These are phyloP conservation scores for Chenopodium berlandieri DNA, from an alignment of 148 eudicot genomes.

Conservation along the genomic window DNA sequence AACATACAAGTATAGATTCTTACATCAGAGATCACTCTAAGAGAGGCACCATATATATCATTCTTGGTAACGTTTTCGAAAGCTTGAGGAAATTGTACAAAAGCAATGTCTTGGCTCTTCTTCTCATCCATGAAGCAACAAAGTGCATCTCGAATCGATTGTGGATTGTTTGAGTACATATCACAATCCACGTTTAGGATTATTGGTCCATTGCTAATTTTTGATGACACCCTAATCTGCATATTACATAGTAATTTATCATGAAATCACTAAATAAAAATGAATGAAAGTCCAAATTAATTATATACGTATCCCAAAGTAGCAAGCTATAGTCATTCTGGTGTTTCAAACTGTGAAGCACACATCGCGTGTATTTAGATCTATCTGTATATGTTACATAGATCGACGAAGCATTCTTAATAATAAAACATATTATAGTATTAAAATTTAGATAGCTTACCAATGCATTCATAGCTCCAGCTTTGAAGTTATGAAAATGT, in stretches of 20 bases:
- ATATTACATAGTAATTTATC: background rate
- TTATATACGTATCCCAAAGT: too few relatives aligned
- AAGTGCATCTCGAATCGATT: conserved; percentile 57
- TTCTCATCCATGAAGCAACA: conserved; percentile 87
- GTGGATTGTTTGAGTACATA: conserved; percentile 70
- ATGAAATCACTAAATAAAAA: too few relatives aligned
- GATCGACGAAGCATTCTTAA: too few relatives aligned
- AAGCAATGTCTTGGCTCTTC: conserved; percentile 62
- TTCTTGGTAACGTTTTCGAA: conserved; percentile 55
- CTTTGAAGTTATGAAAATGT: conserved; percentile 79
- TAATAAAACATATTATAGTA: too few relatives aligned
- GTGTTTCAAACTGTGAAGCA: too few relatives aligned
- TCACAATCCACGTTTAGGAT: conserved; percentile 86
- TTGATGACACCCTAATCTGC: conserved; percentile 85
- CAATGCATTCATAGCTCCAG: conserved; percentile 94
- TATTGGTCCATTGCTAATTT: conserved; percentile 64
- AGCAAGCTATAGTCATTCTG: too few relatives aligned
- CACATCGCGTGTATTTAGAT: too few relatives aligned
- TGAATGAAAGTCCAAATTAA: too few relatives aligned
- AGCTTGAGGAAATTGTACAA: conserved; percentile 70
- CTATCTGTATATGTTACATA: too few relatives aligned
- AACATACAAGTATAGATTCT: conserved; percentile 3
- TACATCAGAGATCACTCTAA: conserved; percentile 41
- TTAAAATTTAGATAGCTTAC: conserved; percentile 29
- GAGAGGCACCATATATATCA: conserved; percentile 50